A percentile compares a stretch with the other conserved stretches of the same genome.
Evolutionary conservation across 2,329 filamentous ascomycete species (phyloP).

Genomic region (Trichophyton rubrum): DNA sequence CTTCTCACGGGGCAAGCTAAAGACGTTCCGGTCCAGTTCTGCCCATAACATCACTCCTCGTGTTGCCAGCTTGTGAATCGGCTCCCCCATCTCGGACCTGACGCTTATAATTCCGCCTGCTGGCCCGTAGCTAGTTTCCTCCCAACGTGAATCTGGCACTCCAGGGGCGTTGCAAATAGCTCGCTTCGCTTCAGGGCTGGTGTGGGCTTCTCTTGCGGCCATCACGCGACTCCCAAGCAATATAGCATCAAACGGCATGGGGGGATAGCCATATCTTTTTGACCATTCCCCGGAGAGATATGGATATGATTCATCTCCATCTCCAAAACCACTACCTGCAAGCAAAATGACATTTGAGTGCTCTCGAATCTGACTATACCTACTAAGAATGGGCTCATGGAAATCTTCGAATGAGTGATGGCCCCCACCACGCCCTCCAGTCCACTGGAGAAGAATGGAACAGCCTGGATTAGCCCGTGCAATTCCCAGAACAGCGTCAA

Average conservation of each 20-base stretch:
- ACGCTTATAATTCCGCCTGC: constrained; percentile 94
- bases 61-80: constrained; percentile 96
- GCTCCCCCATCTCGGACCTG: constrained; percentile 97
- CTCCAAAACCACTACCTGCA: constrained; percentile 84
- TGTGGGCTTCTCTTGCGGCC: constrained; percentile 85
- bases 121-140: constrained; percentile 85
- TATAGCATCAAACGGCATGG: constrained; percentile 90
- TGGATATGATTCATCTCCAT: constrained; percentile 78
- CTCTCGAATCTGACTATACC: constrained; percentile 80
- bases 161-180: constrained; percentile 78
- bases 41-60: constrained; percentile 94
- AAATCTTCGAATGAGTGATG: constrained; percentile 95
- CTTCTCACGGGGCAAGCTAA: constrained; percentile 69
- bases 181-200: constrained; percentile 74
- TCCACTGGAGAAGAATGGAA: constrained; percentile 91
- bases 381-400: constrained; percentile 78
- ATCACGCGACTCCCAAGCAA: constrained; percentile 89
- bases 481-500: constrained; percentile 82
- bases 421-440: constrained; percentile 81
- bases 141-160: constrained; percentile 72
- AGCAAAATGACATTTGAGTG: constrained; percentile 78
- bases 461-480: constrained; percentile 87
- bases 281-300: constrained; percentile 86
- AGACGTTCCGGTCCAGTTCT: constrained; percentile 98
- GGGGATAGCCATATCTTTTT: constrained; percentile 70